phyloP scores from a whole-genome alignment of 139 green algal species.

The Trebouxia sp. region DNA sequence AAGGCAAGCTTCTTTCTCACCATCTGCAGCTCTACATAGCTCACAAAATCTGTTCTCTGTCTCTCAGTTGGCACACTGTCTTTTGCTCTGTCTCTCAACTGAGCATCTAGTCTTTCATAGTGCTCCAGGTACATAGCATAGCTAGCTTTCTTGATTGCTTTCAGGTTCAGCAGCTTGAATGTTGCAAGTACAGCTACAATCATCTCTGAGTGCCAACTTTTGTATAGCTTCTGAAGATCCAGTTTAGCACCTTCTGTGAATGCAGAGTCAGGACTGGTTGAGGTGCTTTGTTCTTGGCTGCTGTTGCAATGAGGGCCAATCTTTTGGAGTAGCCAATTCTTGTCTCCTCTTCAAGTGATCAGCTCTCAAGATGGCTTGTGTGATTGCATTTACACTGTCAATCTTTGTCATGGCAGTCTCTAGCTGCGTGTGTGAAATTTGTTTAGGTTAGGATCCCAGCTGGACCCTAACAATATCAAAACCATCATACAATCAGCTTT shows the following conservation, averaged over 20 bases:
- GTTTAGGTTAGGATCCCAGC: background rate
- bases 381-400: background rate
- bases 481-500: background rate
- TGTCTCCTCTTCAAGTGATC: conserved; percentile 21
- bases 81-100: background rate
- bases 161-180: background rate
- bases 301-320: conserved; percentile 15
- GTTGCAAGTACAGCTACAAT: background rate
- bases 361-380: background rate
- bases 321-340: conserved; percentile 16
- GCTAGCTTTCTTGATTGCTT: background rate
- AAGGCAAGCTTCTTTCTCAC: background rate
- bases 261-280: background rate
- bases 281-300: conserved; percentile 10
- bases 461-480: background rate
- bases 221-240: conserved; percentile 8
- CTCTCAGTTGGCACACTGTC: background rate
- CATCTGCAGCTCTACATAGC: background rate
- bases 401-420: background rate
- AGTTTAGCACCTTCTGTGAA: background rate
- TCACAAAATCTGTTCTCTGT: background rate
- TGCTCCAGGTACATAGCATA: background rate
- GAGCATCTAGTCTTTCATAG: background rate
- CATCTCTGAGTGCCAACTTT: background rate
- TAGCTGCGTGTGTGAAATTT: background rate